Evolutionary conservation across 1,139 yeast genomes (phyloP), one percentile per base, ranked within the genome.

Genomic region (Kazachstania sp.): DNA sequence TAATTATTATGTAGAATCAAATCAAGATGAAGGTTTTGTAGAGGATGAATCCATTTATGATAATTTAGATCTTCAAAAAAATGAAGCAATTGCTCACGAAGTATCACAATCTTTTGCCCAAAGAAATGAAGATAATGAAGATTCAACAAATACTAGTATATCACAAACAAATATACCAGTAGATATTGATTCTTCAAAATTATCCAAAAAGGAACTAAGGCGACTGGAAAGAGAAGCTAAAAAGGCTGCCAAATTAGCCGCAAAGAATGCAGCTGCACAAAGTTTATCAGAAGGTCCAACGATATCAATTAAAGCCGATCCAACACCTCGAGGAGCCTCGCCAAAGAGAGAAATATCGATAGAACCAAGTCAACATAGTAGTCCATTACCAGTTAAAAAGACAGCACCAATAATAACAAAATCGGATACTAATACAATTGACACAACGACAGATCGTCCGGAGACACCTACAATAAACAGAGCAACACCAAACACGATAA

Each of bases 1-100:
- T 57, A 81, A 77, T 51, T 83, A 81, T 62, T 83, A 79, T 58
- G 76, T 83, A 38, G 86, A 82, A 51, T 80, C 79, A 56, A 83
- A 83, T 64, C 83, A 80, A 67, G 84, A 78, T 45, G 79, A 79
- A 12, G 88, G 82, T 59, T 84, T 82, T 57, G 77, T 82, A 44
- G 86, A 82, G 56, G 86, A 84, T 63, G 90, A 83, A 60, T 83
- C 85, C 41, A 79, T 84, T 57, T 84, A 84, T 60, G 92, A 84
- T 53, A 74, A 74, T 44, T 67, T 83, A 55, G 79, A 81, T 57
- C 66, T 83, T 46, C 82, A 75, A 43, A 75, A 81, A 3, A 80
- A 76, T 47, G 79, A 74, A 47, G 68, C 72, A 3, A 62, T 73
- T 47, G 74, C 72, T 3, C 71, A 70, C 48, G 79, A 74, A 51